Base-by-base conservation (phyloP, 257 asterid genomes). In the Datura wrightii region DNA sequence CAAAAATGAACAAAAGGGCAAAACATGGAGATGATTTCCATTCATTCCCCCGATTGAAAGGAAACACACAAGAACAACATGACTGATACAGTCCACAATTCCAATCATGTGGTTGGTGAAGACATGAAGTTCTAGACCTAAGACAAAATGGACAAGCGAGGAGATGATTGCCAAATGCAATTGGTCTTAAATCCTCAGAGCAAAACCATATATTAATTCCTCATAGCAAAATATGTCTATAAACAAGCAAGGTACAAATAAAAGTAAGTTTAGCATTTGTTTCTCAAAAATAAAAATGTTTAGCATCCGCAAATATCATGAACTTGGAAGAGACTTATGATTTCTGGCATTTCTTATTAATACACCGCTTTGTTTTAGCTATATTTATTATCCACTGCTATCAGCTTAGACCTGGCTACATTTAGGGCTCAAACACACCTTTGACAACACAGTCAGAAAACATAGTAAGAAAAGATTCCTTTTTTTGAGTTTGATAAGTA, bases 61-160 rank as follows among this genome's bases (percentile, higher is more conserved):
- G 46, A 34, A 34, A 34, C 46, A 65, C 72, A 65, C 42, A 65
- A 44, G 44, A 65, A 65, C 44, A 65, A 13, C 72, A 65, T 65
- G 72, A n/a, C 8, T 65, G 44, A 65, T 34, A n/a, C 72, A 65
- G 18, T 65, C 62, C 72, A 34, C 8, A 1, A 36, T 34, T 34
- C 72, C 72, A 65, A 65, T 13, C 72, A 5, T 34, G n/a, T 65
- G 72, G 72, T 65, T 65, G 72, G 34, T 65, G 72, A 65, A 34
- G 44, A 65, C n/a, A 34, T 34, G 72, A 65, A 65, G 72, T 3
- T 11, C 10, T 7, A 44, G 5, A 15, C 44, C 10, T 34, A 65
- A 34, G 72, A 34, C 72, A 65, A 65, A 34, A 65, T 34, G 44
- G 71, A 39, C 46, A 65, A 65, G 34, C 1, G 10, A 34, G 39